Conservation (phyloP, 306 rosid species). For the Elaeagnus macrophylla region DNA sequence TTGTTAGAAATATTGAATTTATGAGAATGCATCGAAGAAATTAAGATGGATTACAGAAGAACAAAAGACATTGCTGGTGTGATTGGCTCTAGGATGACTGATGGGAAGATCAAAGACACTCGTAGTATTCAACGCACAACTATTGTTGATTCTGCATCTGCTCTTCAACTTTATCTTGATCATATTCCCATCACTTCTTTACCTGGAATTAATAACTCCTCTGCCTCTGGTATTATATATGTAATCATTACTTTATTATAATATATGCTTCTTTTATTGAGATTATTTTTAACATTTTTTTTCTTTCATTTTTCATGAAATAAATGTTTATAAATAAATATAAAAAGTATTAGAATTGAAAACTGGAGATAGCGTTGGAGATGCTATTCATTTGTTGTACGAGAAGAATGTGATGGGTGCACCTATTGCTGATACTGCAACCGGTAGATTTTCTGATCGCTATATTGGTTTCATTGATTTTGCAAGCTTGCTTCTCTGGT, state of each 20-base stretch:
- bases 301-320: neutral
- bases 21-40: too few species aligned
- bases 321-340: neutral
- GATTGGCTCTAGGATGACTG: too few species aligned
- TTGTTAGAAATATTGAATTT: too few species aligned
- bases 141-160: constrained; percentile 29
- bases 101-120: too few species aligned
- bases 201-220: constrained; percentile 34
- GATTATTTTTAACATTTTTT: neutral
- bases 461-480: constrained; percentile 41
- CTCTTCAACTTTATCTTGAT: constrained; percentile 50
- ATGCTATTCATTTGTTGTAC: constrained; percentile 40
- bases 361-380: constrained; percentile 38
- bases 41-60: too few species aligned
- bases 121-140: neutral
- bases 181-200: constrained; percentile 40
- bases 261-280: neutral
- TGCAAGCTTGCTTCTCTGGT: constrained; percentile 52
- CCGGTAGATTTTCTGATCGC: constrained; percentile 25
- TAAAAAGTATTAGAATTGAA: constrained; percentile 52
- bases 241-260: neutral
- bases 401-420: constrained; percentile 36
- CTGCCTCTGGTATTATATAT: constrained; percentile 24
- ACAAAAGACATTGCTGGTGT: too few species aligned
- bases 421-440: constrained; percentile 27